These are phyloP conservation scores for Nepenthes mirabilis DNA, from an alignment of 148 eudicot genomes.

Conservation along the genomic window DNA sequence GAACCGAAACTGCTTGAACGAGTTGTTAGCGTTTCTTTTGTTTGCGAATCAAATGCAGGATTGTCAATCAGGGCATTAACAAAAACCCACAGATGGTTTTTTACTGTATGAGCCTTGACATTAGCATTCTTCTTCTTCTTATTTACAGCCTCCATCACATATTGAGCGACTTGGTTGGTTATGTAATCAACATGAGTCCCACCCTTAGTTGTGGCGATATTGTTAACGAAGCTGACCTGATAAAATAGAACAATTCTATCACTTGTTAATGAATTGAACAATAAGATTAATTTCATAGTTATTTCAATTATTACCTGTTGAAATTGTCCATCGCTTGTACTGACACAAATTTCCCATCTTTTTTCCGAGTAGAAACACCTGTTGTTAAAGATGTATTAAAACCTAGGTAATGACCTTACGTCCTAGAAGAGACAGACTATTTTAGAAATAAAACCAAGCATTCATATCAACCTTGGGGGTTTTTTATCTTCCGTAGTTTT, in stretches of 20 bases:
- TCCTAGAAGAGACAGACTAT: too few relatives aligned
- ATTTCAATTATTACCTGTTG: conserved; percentile 45
- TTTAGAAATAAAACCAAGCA: neutral
- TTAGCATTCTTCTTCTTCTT: conserved; percentile 65
- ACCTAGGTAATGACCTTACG: neutral
- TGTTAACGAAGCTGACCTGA: conserved; percentile 95
- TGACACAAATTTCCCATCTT: conserved; percentile 79
- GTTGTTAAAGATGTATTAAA: neutral
- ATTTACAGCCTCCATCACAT: conserved; percentile 36
- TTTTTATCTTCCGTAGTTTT: conserved; percentile 16
- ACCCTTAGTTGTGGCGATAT: conserved; percentile 79
- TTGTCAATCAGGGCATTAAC: conserved; percentile 97
- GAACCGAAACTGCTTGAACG: conserved; percentile 77
- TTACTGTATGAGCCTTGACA: conserved; percentile 61
- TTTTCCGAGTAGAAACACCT: neutral
- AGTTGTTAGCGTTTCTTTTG: conserved; percentile 84
- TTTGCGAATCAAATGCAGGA: conserved; percentile 97
- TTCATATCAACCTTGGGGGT: conserved; percentile 33
- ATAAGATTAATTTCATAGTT: neutral
- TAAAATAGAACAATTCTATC: neutral
- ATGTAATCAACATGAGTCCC: conserved; percentile 95
- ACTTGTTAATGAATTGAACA: neutral
- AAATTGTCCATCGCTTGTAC: conserved; percentile 75
- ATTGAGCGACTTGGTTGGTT: conserved; percentile 53
- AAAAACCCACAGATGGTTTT: conserved; percentile 81